These are phyloP conservation scores for Erigeron philadelphicus DNA, from an alignment of 140 eudicot species.

Conservation along the genomic window DNA sequence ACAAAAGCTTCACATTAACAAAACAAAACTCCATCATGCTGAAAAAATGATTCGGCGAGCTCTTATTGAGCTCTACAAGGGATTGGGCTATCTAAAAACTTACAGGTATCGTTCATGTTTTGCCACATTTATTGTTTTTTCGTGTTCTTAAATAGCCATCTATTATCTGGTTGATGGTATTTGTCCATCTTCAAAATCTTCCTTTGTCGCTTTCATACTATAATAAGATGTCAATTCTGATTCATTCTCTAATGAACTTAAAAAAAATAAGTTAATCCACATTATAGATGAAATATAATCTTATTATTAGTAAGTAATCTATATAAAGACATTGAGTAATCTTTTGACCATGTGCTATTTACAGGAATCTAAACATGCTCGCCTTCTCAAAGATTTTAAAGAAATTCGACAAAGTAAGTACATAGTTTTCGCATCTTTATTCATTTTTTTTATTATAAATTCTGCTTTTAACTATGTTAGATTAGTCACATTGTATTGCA, in stretches of 20 bases:
- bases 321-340: neutral
- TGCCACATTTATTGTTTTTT: conserved; percentile 17
- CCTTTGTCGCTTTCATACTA: conserved; percentile 3
- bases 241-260: neutral
- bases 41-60: conserved; percentile 96
- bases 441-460: neutral
- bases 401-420: conserved; percentile 92
- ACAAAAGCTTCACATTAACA: conserved; percentile 62
- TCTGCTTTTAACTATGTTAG: conserved; percentile 1
- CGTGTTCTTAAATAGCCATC: neutral
- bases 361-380: conserved; percentile 96
- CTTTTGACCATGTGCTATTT: conserved; percentile 9
- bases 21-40: conserved; percentile 77
- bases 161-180: neutral
- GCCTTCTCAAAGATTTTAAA: conserved; percentile 90
- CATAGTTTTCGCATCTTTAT: conserved; percentile 1
- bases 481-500: conserved; percentile 23
- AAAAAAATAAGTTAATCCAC: neutral
- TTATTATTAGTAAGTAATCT: neutral
- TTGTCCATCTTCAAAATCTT: neutral
- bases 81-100: conserved; percentile 84
- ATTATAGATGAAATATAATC: neutral
- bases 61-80: conserved; percentile 84
- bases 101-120: conserved; percentile 53
- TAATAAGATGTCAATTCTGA: conserved; percentile 5